A percentile compares a stretch with the other conserved stretches of the same genome.
Conservation (phyloP, 495 filamentous ascomycete genomes). For the Tetracladium marchalianum region DNA sequence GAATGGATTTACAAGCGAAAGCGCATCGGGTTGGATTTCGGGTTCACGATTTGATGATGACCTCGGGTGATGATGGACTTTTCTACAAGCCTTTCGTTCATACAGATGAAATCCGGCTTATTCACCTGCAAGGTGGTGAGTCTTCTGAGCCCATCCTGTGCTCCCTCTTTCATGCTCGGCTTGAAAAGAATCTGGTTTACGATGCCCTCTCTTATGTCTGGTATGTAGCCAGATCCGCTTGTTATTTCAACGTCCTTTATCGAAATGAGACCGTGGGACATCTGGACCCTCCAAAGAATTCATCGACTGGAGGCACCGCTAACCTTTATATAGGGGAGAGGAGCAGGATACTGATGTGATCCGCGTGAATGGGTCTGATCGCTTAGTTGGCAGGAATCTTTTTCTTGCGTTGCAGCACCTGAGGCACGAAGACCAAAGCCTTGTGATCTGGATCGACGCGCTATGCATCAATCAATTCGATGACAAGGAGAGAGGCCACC, state of each 20-base stretch:
- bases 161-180: neutral
- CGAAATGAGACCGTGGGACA: neutral
- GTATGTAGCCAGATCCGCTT: neutral
- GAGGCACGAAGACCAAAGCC: neutral
- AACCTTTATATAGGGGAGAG: too few relatives aligned
- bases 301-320: too few relatives aligned
- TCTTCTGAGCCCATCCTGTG: neutral
- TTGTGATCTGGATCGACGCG: constrained; percentile 20
- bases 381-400: constrained; percentile 1
- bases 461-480: constrained; percentile 23
- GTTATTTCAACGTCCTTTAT: neutral
- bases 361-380: too few relatives aligned
- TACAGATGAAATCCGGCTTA: constrained; percentile 3
- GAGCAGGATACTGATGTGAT: too few relatives aligned
- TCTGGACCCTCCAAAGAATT: too few relatives aligned
- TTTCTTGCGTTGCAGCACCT: neutral
- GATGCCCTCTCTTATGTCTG: constrained; percentile 3
- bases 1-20: too few relatives aligned
- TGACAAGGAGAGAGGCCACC: constrained; percentile 14
- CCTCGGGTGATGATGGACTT: neutral
- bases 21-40: too few relatives aligned
- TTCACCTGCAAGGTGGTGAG: neutral
- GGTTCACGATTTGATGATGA: too few relatives aligned
- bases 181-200: neutral
- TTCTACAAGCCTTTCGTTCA: neutral